Percentiles rank a stretch among this genome's conserved stretches.
These are phyloP conservation scores for Backusella parvicylindrica DNA, from an alignment of 192 early-diverging fungal genomes.

Conservation along the genomic window DNA sequence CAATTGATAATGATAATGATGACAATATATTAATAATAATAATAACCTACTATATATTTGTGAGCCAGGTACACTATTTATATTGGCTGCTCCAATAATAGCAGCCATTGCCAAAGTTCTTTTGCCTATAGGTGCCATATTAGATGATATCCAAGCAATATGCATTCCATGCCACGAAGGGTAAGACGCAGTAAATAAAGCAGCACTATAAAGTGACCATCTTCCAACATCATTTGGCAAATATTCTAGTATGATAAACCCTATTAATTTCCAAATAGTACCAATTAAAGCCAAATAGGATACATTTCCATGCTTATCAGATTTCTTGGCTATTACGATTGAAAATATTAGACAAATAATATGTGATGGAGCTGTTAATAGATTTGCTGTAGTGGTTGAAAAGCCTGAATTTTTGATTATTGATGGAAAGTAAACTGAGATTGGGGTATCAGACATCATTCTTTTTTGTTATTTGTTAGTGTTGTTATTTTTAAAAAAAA, in stretches of 20 bases:
- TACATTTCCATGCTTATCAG: conserved; percentile 13
- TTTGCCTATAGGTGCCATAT: conserved; percentile 18
- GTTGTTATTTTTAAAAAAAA: background rate
- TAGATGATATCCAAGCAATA: conserved; percentile 23
- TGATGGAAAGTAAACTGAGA: conserved; percentile 11
- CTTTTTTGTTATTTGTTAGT: too few species aligned
- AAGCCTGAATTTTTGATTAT: conserved; percentile 17
- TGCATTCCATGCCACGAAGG: conserved; percentile 30
- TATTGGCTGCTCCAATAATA: conserved; percentile 21
- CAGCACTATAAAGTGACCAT: conserved; percentile 14
- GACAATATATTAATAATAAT: background rate
- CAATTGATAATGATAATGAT: background rate
- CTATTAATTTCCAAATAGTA: conserved; percentile 14
- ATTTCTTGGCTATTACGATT: conserved; percentile 7
- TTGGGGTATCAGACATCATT: conserved; percentile 13
- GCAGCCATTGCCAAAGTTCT: conserved; percentile 16
- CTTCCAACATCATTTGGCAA: conserved; percentile 31
- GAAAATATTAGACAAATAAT: conserved; percentile 4
- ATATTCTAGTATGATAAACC: conserved; percentile 20
- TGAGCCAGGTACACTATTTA: conserved; percentile 18
- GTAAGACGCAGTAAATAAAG: conserved; percentile 14
- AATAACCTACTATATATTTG: conserved; percentile 18
- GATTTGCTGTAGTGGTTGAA: conserved; percentile 10
- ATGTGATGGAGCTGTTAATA: conserved; percentile 15
- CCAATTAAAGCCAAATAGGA: conserved; percentile 11